Conservation (phyloP, 805 yeast genomes). For the Candida nitratophila region DNA sequence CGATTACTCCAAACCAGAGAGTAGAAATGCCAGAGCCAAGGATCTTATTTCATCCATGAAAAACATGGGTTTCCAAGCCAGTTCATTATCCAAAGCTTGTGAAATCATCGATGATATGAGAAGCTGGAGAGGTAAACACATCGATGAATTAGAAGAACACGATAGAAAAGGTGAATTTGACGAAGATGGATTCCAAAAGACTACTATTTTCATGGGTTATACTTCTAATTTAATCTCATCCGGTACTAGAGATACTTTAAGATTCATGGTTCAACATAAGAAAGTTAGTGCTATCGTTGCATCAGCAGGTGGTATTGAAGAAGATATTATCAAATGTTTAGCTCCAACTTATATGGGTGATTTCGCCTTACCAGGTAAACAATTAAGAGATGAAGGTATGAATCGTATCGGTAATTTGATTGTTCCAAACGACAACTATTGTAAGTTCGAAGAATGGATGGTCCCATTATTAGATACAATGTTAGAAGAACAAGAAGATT, state of each 20-base stretch:
- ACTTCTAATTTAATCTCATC: slow-evolving; percentile 94
- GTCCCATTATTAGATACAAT: slow-evolving; percentile 86
- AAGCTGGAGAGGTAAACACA: slow-evolving; percentile 82
- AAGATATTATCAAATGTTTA: slow-evolving; percentile 90
- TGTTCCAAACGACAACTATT: slow-evolving; percentile 97
- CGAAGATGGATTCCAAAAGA: slow-evolving; percentile 67
- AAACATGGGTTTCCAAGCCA: slow-evolving; percentile 96
- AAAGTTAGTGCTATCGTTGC: slow-evolving; percentile 93
- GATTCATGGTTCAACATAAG: slow-evolving; percentile 86
- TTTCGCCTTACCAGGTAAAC: slow-evolving; percentile 71
- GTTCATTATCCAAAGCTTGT: slow-evolving; percentile 79
- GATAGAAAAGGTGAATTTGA: slow-evolving; percentile 70
- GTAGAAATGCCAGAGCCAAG: slow-evolving; percentile 70
- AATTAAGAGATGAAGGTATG: slow-evolving; percentile 89
- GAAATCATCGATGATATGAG: slow-evolving; percentile 92
- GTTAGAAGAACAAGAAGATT: slow-evolving; percentile 81
- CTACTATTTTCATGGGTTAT: slow-evolving; percentile 92
- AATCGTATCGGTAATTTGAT: slow-evolving; percentile 95
- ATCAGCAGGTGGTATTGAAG: slow-evolving; percentile 98
- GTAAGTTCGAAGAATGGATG: slow-evolving; percentile 97
- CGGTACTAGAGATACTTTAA: slow-evolving; percentile 85
- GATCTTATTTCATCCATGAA: slow-evolving; percentile 79
- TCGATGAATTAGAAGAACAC: slow-evolving; percentile 60
- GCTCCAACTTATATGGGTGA: slow-evolving; percentile 97
- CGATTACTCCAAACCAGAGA: slow-evolving; percentile 75